Percentiles rank a stretch among this genome's conserved stretches.
Evolutionary conservation across 2,329 filamentous ascomycete genomes (phyloP).

Genomic region (Aureobasidium mangrovei): DNA sequence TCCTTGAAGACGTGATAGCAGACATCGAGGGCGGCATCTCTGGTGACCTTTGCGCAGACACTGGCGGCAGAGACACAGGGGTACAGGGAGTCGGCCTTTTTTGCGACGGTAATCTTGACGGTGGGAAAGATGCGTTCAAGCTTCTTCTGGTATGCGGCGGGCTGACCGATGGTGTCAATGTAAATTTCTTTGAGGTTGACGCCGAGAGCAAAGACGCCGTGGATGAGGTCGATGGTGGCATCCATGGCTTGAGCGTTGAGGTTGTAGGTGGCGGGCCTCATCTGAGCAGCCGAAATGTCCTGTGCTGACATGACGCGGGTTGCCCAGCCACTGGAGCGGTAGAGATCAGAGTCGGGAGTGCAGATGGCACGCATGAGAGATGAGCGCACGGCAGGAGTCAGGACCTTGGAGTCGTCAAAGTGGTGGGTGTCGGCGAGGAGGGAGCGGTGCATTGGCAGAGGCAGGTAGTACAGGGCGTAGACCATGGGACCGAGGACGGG

Average conservation of each 20-base stretch:
- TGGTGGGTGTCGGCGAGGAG: slow-evolving; percentile 71
- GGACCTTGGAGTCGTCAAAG: slow-evolving; percentile 92
- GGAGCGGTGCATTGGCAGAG: slow-evolving; percentile 55
- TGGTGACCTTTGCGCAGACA: slow-evolving; percentile 91
- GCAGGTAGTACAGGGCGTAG: slow-evolving; percentile 62
- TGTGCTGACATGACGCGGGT: slow-evolving; percentile 70
- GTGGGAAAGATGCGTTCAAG: slow-evolving; percentile 78
- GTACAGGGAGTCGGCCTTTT: slow-evolving; percentile 85
- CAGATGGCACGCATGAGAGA: slow-evolving; percentile 64
- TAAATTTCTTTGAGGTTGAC: slow-evolving; percentile 85
- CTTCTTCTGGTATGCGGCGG: slow-evolving; percentile 72
- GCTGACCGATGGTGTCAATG: slow-evolving; percentile 87
- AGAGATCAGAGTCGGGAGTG: slow-evolving; percentile 50
- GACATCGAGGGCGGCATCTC: slow-evolving; percentile 79
- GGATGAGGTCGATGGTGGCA: slow-evolving; percentile 75
- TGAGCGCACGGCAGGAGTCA: slow-evolving; percentile 71
- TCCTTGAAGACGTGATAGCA: slow-evolving; percentile 51
- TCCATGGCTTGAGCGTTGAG: slow-evolving; percentile 95
- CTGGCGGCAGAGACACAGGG: slow-evolving; percentile 89
- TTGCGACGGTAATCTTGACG: slow-evolving; percentile 40
- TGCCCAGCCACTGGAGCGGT: slow-evolving; percentile 71
- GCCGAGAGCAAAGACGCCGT: slow-evolving; percentile 63
- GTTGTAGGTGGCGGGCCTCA: slow-evolving; percentile 65
- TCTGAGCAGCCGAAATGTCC: slow-evolving; percentile 73
- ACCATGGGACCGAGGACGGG: slow-evolving; percentile 81